phyloP scores from a whole-genome alignment of 164 flowering plant species.

The Houttuynia cordata region DNA sequence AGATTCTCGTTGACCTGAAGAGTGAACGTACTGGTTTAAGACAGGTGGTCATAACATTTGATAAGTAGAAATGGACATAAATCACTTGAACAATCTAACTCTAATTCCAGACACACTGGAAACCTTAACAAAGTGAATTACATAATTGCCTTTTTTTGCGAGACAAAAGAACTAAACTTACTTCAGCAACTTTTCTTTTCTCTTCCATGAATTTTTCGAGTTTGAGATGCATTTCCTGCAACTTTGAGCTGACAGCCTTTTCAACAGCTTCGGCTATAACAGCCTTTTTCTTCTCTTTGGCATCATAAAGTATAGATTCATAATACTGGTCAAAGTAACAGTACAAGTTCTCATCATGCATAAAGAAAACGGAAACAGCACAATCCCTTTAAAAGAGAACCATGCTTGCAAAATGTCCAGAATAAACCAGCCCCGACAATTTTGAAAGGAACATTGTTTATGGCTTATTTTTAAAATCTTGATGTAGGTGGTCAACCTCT shows the following conservation, averaged over 20 bases:
- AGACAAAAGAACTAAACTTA: conserved; percentile 13
- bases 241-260: conserved; percentile 38
- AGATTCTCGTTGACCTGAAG: conserved; percentile 53
- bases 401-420: no score
- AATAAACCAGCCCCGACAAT: no score
- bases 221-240: conserved; percentile 46
- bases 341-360: not conserved
- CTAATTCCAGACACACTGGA: not conserved
- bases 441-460: no score
- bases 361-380: not conserved
- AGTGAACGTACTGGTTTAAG: not conserved
- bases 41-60: no score
- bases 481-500: no score
- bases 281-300: conserved; percentile 44
- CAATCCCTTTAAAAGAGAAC: no score
- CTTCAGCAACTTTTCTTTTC: conserved; percentile 43
- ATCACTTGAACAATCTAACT: no score
- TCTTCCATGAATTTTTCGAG: conserved; percentile 47
- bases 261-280: conserved; percentile 50
- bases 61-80: no score
- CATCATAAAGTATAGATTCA: conserved; percentile 62
- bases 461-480: no score
- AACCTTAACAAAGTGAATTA: not conserved
- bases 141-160: not conserved
- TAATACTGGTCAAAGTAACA: conserved; percentile 41